Percentiles rank a stretch among this genome's conserved stretches.
These are phyloP conservation scores for Tilletia horrida DNA, from an alignment of 1,284 basidiomycete genomes.

Conservation along the genomic window DNA sequence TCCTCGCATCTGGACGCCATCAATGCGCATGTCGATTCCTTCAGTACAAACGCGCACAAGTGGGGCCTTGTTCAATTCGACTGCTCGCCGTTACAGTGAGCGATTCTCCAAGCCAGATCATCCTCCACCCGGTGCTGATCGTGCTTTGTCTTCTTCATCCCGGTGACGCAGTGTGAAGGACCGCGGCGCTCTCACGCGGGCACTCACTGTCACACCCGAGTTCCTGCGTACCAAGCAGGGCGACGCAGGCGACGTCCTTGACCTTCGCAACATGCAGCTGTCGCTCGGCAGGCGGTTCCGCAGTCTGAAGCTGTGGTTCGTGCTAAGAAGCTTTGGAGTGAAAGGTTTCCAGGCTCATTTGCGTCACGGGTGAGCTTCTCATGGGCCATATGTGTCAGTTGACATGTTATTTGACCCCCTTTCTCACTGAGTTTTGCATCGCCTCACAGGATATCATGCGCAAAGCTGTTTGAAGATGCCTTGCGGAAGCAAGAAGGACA, in stretches of 20 bases:
- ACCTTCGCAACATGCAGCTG: conserved; percentile 92
- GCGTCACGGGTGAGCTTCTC: conserved; percentile 20
- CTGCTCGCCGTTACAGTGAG: conserved; percentile 20
- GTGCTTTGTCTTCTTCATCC: too few species aligned
- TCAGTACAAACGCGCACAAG: conserved; percentile 92
- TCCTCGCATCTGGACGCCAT: conserved; percentile 67
- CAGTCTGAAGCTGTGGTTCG: conserved; percentile 88
- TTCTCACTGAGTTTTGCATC: background rate
- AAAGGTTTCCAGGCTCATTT: conserved; percentile 42
- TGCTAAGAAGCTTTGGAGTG: conserved; percentile 61
- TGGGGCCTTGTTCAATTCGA: conserved; percentile 50
- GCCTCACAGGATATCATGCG: conserved; percentile 32
- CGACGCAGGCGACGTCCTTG: conserved; percentile 69
- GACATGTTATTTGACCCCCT: too few species aligned
- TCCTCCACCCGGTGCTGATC: too few species aligned
- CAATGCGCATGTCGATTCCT: conserved; percentile 72
- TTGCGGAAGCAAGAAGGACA: conserved; percentile 10
- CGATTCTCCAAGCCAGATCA: too few species aligned
- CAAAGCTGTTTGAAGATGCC: conserved; percentile 27
- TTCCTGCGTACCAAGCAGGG: conserved; percentile 73
- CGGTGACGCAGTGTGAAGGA: conserved; percentile 61
- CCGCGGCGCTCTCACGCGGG: conserved; percentile 69
- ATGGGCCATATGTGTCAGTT: too few species aligned
- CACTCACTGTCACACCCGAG: conserved; percentile 81
- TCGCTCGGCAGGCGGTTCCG: conserved; percentile 84